Evolutionary conservation across 345 rosid species (phyloP).

Genomic region (Eucalyptus grandis): DNA sequence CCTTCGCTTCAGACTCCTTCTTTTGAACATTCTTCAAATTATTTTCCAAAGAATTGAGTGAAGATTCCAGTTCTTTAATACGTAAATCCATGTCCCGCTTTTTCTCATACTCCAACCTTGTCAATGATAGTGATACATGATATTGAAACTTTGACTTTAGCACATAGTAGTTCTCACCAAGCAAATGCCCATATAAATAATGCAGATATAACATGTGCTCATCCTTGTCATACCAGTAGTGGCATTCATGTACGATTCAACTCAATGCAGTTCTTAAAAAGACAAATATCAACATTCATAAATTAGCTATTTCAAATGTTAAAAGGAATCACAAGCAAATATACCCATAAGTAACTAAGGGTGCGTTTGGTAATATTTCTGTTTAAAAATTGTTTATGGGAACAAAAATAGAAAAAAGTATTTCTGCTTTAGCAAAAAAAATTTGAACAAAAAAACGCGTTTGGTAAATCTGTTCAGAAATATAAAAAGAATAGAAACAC

Average conservation of each 20-base stretch:
- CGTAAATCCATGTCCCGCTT: conserved; percentile 85
- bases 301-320: background rate
- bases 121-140: background rate
- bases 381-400: no score
- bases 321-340: background rate
- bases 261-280: background rate
- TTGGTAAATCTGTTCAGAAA: no score
- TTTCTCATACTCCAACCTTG: conserved; percentile 88
- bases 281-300: background rate
- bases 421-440: no score
- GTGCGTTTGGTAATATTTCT: no score
- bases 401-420: no score
- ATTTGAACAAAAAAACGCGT: no score
- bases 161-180: background rate
- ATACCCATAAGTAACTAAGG: background rate
- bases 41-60: conserved; percentile 48
- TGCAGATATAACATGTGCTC: background rate
- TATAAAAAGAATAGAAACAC: no score
- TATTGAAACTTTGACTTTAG: background rate
- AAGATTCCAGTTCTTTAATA: conserved; percentile 70
- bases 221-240: background rate
- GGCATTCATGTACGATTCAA: background rate
- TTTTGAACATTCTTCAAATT: conserved; percentile 46
- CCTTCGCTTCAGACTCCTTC: conserved; percentile 59
- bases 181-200: background rate